These are phyloP conservation scores for Lipomyces chichibuensis DNA, from an alignment of 805 yeast genomes.

Conservation along the genomic window DNA sequence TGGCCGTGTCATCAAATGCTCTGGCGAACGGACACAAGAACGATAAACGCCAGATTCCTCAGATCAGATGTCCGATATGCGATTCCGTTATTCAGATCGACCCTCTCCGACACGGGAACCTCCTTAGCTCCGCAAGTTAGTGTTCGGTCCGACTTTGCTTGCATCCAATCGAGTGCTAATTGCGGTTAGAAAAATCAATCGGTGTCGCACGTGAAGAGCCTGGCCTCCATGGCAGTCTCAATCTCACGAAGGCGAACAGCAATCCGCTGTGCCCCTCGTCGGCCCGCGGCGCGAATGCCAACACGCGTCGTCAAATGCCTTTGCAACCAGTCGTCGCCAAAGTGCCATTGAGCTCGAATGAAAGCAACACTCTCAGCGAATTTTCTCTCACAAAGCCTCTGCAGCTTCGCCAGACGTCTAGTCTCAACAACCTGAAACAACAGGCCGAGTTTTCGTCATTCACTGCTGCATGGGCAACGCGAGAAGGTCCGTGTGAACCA, in stretches of 20 bases:
- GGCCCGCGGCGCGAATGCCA: neutral
- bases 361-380: neutral
- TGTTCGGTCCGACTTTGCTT: neutral
- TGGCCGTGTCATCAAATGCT: neutral
- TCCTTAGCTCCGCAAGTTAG: neutral
- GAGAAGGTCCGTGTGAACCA: neutral
- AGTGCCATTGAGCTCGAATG: neutral
- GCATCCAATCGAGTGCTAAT: neutral
- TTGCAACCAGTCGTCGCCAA: neutral
- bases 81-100: conserved; percentile 12
- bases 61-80: conserved; percentile 8
- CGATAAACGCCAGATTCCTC: conserved; percentile 4
- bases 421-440: neutral
- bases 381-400: conserved; percentile 1
- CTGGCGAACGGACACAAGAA: neutral
- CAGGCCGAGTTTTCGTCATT: neutral
- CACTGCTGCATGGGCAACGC: neutral
- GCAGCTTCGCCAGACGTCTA: conserved; percentile 6
- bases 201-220: conserved; percentile 5
- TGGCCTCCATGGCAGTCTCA: neutral
- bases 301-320: neutral
- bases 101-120: conserved; percentile 3
- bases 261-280: neutral
- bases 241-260: neutral
- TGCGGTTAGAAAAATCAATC: neutral